A percentile compares a stretch with the other conserved stretches of the same genome.
These are phyloP conservation scores for Sporothrix phasma DNA, from an alignment of 2,329 filamentous ascomycete genomes.

Conservation along the genomic window DNA sequence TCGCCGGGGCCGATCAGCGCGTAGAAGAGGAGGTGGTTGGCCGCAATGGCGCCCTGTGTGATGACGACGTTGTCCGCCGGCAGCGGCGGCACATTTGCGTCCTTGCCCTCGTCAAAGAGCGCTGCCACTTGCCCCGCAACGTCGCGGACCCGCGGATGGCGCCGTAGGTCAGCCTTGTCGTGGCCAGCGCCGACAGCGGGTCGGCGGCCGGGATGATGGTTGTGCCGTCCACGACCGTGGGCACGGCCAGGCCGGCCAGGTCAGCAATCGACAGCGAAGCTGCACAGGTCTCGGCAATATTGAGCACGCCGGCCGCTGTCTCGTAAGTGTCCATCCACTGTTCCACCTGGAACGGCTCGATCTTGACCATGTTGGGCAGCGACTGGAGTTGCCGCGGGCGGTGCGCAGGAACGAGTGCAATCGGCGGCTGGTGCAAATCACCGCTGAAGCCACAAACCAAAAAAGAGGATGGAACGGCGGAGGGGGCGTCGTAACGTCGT, in stretches of 20 bases:
- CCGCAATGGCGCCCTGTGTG: conserved; percentile 69
- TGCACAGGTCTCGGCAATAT: conserved; percentile 72
- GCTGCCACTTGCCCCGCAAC: conserved; percentile 55
- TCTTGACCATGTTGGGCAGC: conserved; percentile 31
- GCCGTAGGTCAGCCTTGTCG: conserved; percentile 58
- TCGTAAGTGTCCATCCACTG: conserved; percentile 57
- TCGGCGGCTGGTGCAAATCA: too few relatives aligned
- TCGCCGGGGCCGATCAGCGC: conserved; percentile 61
- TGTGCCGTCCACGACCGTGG: conserved; percentile 33
- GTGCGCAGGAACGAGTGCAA: not conserved
- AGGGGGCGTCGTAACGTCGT: too few relatives aligned
- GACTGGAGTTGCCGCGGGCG: not conserved
- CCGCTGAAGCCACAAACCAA: too few relatives aligned
- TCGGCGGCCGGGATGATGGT: conserved; percentile 20
- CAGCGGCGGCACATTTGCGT: conserved; percentile 33
- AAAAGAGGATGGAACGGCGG: not conserved
- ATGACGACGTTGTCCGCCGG: conserved; percentile 57
- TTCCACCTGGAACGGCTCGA: conserved; percentile 61
- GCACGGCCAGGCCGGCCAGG: conserved; percentile 45
- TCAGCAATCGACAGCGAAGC: conserved; percentile 64
- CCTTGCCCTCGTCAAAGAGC: conserved; percentile 33
- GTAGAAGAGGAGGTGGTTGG: conserved; percentile 76
- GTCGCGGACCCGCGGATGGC: conserved; percentile 58
- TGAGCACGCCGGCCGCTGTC: conserved; percentile 46
- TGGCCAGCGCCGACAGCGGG: conserved; percentile 36